Percentiles rank a stretch among this genome's conserved stretches.
Conservation (phyloP, 2,329 filamentous ascomycete genomes). For the Colletotrichum tamarilloi region DNA sequence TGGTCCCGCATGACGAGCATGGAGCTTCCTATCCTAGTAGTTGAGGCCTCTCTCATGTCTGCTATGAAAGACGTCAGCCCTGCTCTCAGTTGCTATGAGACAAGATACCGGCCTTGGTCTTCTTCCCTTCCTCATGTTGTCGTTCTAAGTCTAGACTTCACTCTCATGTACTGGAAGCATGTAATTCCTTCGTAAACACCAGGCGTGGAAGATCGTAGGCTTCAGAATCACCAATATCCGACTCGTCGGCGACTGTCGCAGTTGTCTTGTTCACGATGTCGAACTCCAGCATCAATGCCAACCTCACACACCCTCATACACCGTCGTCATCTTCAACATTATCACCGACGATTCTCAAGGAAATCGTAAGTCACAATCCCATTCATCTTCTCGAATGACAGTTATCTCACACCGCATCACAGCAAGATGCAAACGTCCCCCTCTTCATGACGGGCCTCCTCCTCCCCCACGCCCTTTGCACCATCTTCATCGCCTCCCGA, state of each 20-base stretch:
- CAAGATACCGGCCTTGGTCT: too few relatives aligned
- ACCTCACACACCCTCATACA: slow-evolving; percentile 2
- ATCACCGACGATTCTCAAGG: slow-evolving; percentile 1
- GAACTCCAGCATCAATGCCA: background rate
- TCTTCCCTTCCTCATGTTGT: background rate
- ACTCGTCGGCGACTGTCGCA: background rate
- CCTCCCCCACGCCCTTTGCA: slow-evolving; percentile 46
- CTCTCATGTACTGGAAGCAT: background rate
- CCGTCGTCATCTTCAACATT: background rate
- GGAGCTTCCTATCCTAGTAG: background rate
- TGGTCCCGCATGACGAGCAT: background rate
- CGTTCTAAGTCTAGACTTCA: background rate
- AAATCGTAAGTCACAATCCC: slow-evolving; percentile 4
- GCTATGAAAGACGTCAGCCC: background rate
- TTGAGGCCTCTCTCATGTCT: background rate
- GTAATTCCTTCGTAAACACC: background rate
- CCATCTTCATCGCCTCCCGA: slow-evolving; percentile 43
- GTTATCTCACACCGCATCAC: background rate
- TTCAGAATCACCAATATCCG: background rate
- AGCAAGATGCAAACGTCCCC: slow-evolving; percentile 37
- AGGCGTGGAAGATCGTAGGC: background rate
- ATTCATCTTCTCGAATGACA: background rate
- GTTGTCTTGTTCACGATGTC: background rate
- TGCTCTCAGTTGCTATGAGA: background rate
- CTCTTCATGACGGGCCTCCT: slow-evolving; percentile 45